Evolutionary conservation across 1,284 basidiomycete species (phyloP).

Genomic region (Ceratobasidium sp.): DNA sequence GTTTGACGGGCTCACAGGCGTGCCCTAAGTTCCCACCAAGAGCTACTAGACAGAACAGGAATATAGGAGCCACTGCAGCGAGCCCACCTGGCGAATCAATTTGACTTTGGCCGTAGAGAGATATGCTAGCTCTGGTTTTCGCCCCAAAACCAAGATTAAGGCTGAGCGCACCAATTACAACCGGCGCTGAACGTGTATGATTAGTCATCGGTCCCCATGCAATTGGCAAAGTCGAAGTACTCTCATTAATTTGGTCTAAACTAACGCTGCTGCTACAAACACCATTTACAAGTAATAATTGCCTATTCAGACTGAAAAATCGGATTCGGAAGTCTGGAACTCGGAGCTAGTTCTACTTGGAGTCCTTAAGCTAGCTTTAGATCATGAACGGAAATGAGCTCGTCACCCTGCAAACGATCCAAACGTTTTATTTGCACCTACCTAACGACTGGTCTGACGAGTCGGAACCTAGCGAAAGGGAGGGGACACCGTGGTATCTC

Average conservation of each 20-base stretch:
- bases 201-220: background rate
- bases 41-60: background rate
- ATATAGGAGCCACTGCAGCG: background rate
- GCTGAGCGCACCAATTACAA: background rate
- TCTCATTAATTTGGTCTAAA: constrained; percentile 1
- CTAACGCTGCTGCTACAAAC: background rate
- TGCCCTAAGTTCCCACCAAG: background rate
- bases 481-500: constrained; percentile 23
- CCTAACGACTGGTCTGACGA: constrained; percentile 31
- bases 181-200: background rate
- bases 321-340: constrained; percentile 39
- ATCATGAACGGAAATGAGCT: background rate
- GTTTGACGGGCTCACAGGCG: background rate
- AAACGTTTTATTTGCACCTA: background rate
- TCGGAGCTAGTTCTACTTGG: constrained; percentile 29
- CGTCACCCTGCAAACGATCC: too few species aligned
- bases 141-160: constrained; percentile 4
- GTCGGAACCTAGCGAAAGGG: constrained; percentile 30
- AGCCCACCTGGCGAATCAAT: background rate
- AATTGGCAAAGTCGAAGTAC: background rate
- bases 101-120: background rate
- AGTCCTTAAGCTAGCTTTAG: constrained; percentile 12
- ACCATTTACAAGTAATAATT: background rate
- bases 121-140: background rate
- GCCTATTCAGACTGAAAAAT: constrained; percentile 19